Evolutionary conservation across 768 basidiomycete genomes (phyloP).

Genomic region (Tricholoma bakamatsutake): DNA sequence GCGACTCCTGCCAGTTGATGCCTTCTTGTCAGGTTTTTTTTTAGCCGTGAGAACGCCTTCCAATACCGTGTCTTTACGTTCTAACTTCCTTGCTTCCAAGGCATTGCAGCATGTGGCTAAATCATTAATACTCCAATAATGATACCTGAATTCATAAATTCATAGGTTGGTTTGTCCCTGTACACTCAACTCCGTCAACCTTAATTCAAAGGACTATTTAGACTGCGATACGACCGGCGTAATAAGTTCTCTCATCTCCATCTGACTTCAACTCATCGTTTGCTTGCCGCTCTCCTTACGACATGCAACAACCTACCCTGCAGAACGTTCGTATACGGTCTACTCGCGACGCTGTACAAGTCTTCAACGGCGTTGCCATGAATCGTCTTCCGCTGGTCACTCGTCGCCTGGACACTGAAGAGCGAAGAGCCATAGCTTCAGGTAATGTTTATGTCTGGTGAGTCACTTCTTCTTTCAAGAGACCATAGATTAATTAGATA

Average conservation of each 20-base stretch:
- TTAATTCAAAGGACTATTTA: conserved; percentile 14
- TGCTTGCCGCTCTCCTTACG: conserved; percentile 11
- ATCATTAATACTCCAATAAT: conserved; percentile 52
- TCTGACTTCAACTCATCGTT: conserved; percentile 13
- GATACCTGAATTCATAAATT: conserved; percentile 34
- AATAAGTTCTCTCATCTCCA: conserved; percentile 8
- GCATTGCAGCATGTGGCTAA: conserved; percentile 38
- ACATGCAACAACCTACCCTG: conserved; percentile 74
- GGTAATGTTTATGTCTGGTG: conserved; percentile 81
- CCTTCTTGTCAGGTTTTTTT: conserved; percentile 24
- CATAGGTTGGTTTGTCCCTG: conserved; percentile 31
- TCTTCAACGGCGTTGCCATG: conserved; percentile 73
- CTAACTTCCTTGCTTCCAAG: conserved; percentile 31
- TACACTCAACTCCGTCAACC: conserved; percentile 7
- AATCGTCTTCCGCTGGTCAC: conserved; percentile 70
- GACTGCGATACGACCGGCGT: conserved; percentile 13
- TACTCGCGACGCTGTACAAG: conserved; percentile 73
- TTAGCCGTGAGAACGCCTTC: conserved; percentile 31
- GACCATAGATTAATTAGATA: not conserved
- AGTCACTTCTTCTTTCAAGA: conserved; percentile 9
- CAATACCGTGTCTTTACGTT: conserved; percentile 31
- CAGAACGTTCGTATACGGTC: conserved; percentile 73
- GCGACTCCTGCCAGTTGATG: conserved; percentile 27
- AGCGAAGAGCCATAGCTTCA: conserved; percentile 63
- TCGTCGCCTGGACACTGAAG: conserved; percentile 77